Percentiles rank a stretch among this genome's conserved stretches.
These are phyloP conservation scores for Begonia peltatifolia DNA, from an alignment of 306 rosid species.

Conservation along the genomic window DNA sequence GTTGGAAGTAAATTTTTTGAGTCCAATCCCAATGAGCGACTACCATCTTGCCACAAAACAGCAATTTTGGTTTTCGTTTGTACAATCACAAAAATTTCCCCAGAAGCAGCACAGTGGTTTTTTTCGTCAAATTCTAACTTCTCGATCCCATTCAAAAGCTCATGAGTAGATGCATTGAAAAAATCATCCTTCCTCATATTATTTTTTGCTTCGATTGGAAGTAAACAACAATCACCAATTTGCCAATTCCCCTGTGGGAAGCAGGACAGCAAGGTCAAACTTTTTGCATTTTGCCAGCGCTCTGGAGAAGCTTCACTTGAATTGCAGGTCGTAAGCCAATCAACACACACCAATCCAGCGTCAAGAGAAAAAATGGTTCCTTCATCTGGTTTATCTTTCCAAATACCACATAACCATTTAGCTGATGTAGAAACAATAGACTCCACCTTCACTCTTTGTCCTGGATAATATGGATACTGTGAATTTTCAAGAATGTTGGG, in stretches of 20 bases:
- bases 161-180: slow-evolving; percentile 16
- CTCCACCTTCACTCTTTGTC: slow-evolving; percentile 72
- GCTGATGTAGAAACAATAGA: slow-evolving; percentile 49
- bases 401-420: slow-evolving; percentile 64
- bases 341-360: slow-evolving; percentile 61
- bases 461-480: slow-evolving; percentile 86
- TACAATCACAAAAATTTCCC: slow-evolving; percentile 45
- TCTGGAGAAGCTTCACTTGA: slow-evolving; percentile 36
- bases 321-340: slow-evolving; percentile 48
- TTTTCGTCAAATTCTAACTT: slow-evolving; percentile 21
- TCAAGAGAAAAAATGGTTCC: slow-evolving; percentile 77
- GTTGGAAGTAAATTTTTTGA: slow-evolving; percentile 50
- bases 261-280: slow-evolving; percentile 60
- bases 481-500: slow-evolving; percentile 62
- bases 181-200: slow-evolving; percentile 19
- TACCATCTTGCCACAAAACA: slow-evolving; percentile 84
- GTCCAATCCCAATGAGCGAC: slow-evolving; percentile 42
- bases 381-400: slow-evolving; percentile 60
- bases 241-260: slow-evolving; percentile 82
- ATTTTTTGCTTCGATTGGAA: slow-evolving; percentile 26
- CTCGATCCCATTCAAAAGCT: slow-evolving; percentile 17
- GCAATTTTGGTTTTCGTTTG: slow-evolving; percentile 74
- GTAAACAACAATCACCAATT: slow-evolving; percentile 93
- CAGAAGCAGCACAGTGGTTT: slow-evolving; percentile 20
- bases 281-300: slow-evolving; percentile 47